Base-by-base conservation (phyloP, 78 protist genomes). In the slime mould (Dictyostelium discoideum) region DNA sequence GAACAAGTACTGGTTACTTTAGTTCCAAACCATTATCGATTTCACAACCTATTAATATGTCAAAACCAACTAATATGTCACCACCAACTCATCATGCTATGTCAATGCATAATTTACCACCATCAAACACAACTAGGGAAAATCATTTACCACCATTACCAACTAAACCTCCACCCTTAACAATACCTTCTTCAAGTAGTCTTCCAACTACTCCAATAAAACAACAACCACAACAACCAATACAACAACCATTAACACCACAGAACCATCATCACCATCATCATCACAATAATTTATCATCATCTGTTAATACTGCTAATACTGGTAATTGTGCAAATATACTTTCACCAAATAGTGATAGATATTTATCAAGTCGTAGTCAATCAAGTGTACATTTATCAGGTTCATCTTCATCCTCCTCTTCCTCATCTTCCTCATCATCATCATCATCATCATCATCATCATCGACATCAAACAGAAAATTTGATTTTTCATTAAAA, bases 11-110 rank as follows among this genome's bases (percentile, higher is more conserved):
- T n/a, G 26, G 37, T 10, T 67, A n/a, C 20, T 67, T 67, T n/a
- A 9, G 37, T 7, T 9, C 32, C 2, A 67, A 67, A 67, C 14
- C 76, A 67, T 26, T 67, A 24, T 67, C 76, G 32, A n/a, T 24
- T n/a, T 67, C 76, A 67, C 76, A 67, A n/a, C 76, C 76, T n/a
- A 67, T 67, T 9, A 54, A 54, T 54, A 54, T 54, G 65, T n/a
- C 73, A 65, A 67, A 67, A 67, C 65, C 65, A 54, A n/a, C 37
- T 32, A 32, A 32, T 32, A 1, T 67, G 1, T 7, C 76, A 67
- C 10, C 10, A 24, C 14, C 32, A 20, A 1, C 76, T 24, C 76
- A 67, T n/a, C 76, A 67, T 67, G 76, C 76, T 0, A 8, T 24
- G 1, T 67, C 76, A 24, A 67, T 67, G 76, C 8, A 11, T 67